Evolutionary conservation across 768 basidiomycete genomes (phyloP).

Genomic region (Sporobolomyces phaffii): DNA sequence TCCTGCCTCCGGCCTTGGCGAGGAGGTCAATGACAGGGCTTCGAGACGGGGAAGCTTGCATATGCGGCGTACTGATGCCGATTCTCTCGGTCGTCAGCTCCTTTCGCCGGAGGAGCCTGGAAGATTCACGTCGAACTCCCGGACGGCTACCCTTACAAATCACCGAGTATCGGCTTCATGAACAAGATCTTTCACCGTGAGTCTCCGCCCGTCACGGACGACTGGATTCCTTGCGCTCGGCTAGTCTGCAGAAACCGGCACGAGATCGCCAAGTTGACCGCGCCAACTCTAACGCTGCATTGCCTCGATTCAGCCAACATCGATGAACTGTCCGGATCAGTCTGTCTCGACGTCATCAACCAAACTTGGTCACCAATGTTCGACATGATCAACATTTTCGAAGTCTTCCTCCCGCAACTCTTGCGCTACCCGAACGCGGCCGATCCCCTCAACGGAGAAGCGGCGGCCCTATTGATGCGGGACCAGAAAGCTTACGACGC

Average conservation of each 20-base stretch:
- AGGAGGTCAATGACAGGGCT: no score
- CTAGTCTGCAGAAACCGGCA: not conserved
- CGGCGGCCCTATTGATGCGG: slow-evolving; percentile 92
- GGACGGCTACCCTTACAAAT: slow-evolving; percentile 97
- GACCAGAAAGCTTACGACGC: slow-evolving; percentile 92
- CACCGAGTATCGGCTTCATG: slow-evolving; percentile 98
- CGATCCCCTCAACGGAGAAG: slow-evolving; percentile 96
- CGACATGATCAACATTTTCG: slow-evolving; percentile 99
- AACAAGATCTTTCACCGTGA: slow-evolving; percentile 71
- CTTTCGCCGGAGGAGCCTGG: slow-evolving; percentile 96
- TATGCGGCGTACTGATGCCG: no score
- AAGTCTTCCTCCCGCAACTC: slow-evolving; percentile 93
- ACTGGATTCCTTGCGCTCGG: not conserved
- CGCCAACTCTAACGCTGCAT: no score
- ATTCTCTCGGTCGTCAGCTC: no score
- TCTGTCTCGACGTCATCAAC: slow-evolving; percentile 97
- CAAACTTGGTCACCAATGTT: slow-evolving; percentile 99
- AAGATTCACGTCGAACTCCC: slow-evolving; percentile 99
- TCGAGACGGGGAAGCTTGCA: no score
- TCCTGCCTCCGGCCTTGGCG: no score
- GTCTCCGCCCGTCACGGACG: no score
- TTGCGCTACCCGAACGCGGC: slow-evolving; percentile 97
- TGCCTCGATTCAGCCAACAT: slow-evolving; percentile 66
- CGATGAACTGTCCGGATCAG: slow-evolving; percentile 94
- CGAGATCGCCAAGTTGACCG: no score